Percentiles rank a stretch among this genome's conserved stretches.
Evolutionary conservation across 768 basidiomycete genomes (phyloP).

Genomic region (Cubamyces lactineus): DNA sequence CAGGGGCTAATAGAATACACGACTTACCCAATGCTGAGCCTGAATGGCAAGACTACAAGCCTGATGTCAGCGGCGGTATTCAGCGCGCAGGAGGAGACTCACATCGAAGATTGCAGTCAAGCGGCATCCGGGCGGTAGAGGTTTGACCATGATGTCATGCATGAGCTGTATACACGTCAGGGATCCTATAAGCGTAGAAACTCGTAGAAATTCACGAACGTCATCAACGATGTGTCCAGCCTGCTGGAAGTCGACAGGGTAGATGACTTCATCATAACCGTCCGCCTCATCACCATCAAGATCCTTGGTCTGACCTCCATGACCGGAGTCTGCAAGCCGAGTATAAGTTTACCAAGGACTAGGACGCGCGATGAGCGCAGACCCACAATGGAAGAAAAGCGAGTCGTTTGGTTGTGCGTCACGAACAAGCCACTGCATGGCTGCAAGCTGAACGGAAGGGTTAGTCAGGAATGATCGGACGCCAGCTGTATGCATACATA

Average conservation of each 20-base stretch:
- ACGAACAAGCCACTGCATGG: conserved; percentile 61
- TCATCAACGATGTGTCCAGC: conserved; percentile 82
- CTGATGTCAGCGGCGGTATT: conserved; percentile 8
- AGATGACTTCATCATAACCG: conserved; percentile 88
- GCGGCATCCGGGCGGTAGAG: conserved; percentile 68
- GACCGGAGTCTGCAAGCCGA: conserved; percentile 74
- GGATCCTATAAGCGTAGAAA: too few relatives aligned
- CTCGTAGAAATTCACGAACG: conserved; percentile 39
- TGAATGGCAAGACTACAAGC: conserved; percentile 49
- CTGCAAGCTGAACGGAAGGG: conserved; percentile 41
- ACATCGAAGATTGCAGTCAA: conserved; percentile 65
- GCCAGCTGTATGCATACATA: conserved; percentile 23
- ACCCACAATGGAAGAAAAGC: conserved; percentile 55
- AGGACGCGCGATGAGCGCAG: not conserved
- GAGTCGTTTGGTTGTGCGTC: conserved; percentile 58
- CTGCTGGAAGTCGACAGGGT: conserved; percentile 82
- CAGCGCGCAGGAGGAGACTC: conserved; percentile 26
- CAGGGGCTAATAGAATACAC: too few relatives aligned
- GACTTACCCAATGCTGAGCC: conserved; percentile 47
- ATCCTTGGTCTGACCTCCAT: conserved; percentile 91
- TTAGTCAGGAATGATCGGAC: not conserved
- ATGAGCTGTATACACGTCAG: conserved; percentile 35
- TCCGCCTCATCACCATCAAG: conserved; percentile 76
- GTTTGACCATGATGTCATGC: conserved; percentile 50
- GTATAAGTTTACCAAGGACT: not conserved